Evolutionary conservation across 2,329 filamentous ascomycete genomes (phyloP), one percentile per base, ranked within the genome.

Genomic region (Aspergillus pseudoglaucus): DNA sequence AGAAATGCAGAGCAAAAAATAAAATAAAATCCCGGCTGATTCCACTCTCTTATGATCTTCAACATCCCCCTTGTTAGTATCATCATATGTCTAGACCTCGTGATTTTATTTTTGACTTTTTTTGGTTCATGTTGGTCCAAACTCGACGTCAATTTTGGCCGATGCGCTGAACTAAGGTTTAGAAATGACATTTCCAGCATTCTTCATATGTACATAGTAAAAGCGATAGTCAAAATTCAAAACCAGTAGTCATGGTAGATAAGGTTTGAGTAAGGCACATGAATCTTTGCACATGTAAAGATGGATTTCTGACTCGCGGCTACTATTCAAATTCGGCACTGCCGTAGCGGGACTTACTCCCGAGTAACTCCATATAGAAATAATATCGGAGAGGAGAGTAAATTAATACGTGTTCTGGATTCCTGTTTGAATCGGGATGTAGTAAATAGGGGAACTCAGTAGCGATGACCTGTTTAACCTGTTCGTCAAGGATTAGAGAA

Each of bases 81-180:
- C 38, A 49, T 53, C 44, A 47, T 48, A 42, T 42, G 42, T 46
- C 49, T 52, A 42, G 45, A 41, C 52, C 44, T 47, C 50, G 48
- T 50, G 43, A 50, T 52, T 41, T 15, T 6, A 15, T 25, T 35
- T 38, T 39, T 39, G 37, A 39, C 37, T 39, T 22, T 35, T 3
- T 35, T 3, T n/a, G 3, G 6, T n/a, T 35, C 33, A 17, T 17
- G 8, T 35, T 35, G n/a, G 6, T n/a, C 33, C 33, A 35, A 17
- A n/a, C 33, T 35, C 10, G 37, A 39, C 18, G 18, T 39, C 37
- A 39, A 18, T 10, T 18, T 39, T 10, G 17, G 17, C 37, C 37
- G 37, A 35, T 30, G 25, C 25, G 25, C 25, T 12, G 6, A 15
- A 20, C 10, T 18, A 18, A 39, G 10, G 37, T 39, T 39, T 39